Percentiles rank a stretch among this genome's conserved stretches.
Evolutionary conservation across 2,329 filamentous ascomycete species (phyloP).

Genomic region (Colletotrichum caudatum): DNA sequence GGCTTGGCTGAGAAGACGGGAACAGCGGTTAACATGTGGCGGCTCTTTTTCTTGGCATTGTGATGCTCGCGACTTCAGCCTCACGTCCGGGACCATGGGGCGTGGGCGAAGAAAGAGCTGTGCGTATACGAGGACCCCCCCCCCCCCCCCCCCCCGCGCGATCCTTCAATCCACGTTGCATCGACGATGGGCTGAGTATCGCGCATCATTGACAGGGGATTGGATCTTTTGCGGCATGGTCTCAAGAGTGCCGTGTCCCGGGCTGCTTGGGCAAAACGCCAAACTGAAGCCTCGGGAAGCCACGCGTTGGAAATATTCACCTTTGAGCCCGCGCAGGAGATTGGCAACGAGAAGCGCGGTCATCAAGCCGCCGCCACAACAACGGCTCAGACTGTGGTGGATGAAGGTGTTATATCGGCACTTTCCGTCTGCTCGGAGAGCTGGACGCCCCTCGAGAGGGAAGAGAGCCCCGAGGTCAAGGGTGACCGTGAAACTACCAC

Average conservation of each 20-base stretch:
- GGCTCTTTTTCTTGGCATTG: background rate
- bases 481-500: background rate
- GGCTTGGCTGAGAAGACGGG: too few relatives aligned
- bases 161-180: background rate
- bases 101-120: background rate
- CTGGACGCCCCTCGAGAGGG: background rate
- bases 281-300: background rate
- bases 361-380: background rate
- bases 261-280: background rate
- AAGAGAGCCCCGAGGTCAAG: background rate
- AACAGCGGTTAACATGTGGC: too few relatives aligned
- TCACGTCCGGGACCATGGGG: background rate
- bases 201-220: background rate
- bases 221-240: background rate
- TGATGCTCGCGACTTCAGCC: background rate
- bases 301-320: background rate
- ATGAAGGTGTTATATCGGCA: background rate
- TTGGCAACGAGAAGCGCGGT: too few relatives aligned
- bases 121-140: background rate
- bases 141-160: too few relatives aligned
- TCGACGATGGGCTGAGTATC: background rate
- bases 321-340: conserved; percentile 1
- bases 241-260: too few relatives aligned
- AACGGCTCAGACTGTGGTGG: background rate
- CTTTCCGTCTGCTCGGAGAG: background rate